Percentiles rank a stretch among this genome's conserved stretches.
Evolutionary conservation across 2,329 filamentous ascomycete genomes (phyloP).

Genomic region (Thelonectria discophora): DNA sequence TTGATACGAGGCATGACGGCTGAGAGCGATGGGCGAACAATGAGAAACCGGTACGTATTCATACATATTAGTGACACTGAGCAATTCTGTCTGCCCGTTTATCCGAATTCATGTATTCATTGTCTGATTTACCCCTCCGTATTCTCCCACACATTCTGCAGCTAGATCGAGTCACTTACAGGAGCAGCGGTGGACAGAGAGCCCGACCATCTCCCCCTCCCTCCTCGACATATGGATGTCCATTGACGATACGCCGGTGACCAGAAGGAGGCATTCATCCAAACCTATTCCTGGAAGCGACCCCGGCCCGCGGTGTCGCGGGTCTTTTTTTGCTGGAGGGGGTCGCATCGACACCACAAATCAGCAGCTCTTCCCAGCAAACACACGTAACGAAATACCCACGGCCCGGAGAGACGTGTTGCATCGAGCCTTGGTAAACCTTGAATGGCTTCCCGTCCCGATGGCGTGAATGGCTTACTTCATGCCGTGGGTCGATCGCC

Average conservation of each 20-base stretch:
- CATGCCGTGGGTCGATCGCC: constrained; percentile 28
- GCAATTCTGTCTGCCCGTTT: too few relatives aligned
- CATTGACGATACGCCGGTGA: not conserved
- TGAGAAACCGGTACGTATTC: too few relatives aligned
- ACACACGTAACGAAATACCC: constrained; percentile 16
- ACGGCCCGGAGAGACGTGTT: constrained; percentile 3
- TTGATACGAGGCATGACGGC: constrained; percentile 23
- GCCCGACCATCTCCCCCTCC: too few relatives aligned
- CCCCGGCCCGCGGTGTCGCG: constrained; percentile 8
- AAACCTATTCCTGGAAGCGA: not conserved
- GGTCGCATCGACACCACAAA: constrained; percentile 5
- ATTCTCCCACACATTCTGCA: constrained; percentile 9
- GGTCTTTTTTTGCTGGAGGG: constrained; percentile 3
- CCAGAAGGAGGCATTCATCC: not conserved
- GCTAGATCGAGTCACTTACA: constrained; percentile 1
- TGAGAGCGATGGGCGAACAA: too few relatives aligned
- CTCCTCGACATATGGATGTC: not conserved
- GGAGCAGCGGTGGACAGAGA: not conserved
- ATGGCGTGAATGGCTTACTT: constrained; percentile 26
- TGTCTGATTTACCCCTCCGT: constrained; percentile 9
- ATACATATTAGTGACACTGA: too few relatives aligned
- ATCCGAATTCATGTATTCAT: not conserved
- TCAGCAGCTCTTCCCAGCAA: constrained; percentile 10
- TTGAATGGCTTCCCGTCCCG: not conserved
- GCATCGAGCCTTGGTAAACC: constrained; percentile 8